A percentile compares a stretch with the other conserved stretches of the same genome.
Conservation (phyloP, 192 early-diverging fungal species). For the Linnemannia zychae region DNA sequence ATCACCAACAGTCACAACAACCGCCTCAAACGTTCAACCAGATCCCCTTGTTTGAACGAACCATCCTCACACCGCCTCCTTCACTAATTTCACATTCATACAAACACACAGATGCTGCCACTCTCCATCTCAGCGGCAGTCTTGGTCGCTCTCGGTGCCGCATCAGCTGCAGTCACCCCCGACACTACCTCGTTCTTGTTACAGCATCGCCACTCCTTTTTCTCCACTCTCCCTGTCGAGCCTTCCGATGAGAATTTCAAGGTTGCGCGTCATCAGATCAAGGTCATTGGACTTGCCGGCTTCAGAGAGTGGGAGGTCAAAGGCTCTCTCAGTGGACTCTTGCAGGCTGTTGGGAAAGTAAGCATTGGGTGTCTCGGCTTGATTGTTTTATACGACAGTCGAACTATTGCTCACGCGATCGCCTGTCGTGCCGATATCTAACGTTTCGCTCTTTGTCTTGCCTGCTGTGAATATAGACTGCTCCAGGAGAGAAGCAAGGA, state of each 20-base stretch:
- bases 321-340: slow-evolving; percentile 26
- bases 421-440: neutral
- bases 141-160: slow-evolving; percentile 5
- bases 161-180: neutral
- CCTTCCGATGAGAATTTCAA: slow-evolving; percentile 52
- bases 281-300: slow-evolving; percentile 38
- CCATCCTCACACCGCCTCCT: neutral
- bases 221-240: slow-evolving; percentile 37
- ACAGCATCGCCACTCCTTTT: slow-evolving; percentile 53
- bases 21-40: too few species aligned
- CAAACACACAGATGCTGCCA: slow-evolving; percentile 17
- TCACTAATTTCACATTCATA: neutral
- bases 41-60: too few species aligned
- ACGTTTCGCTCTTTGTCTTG: neutral
- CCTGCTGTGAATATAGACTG: neutral
- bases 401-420: neutral
- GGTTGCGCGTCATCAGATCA: slow-evolving; percentile 32
- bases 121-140: slow-evolving; percentile 23
- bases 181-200: slow-evolving; percentile 1
- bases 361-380: neutral
- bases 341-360: slow-evolving; percentile 19
- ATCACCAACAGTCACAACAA: too few species aligned
- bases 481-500: neutral
- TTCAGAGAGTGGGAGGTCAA: slow-evolving; percentile 54
- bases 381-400: neutral